Percentiles rank a stretch among this genome's conserved stretches.
These are phyloP conservation scores for Trichoderma gracile DNA, from an alignment of 2,329 filamentous ascomycete species.

Conservation along the genomic window DNA sequence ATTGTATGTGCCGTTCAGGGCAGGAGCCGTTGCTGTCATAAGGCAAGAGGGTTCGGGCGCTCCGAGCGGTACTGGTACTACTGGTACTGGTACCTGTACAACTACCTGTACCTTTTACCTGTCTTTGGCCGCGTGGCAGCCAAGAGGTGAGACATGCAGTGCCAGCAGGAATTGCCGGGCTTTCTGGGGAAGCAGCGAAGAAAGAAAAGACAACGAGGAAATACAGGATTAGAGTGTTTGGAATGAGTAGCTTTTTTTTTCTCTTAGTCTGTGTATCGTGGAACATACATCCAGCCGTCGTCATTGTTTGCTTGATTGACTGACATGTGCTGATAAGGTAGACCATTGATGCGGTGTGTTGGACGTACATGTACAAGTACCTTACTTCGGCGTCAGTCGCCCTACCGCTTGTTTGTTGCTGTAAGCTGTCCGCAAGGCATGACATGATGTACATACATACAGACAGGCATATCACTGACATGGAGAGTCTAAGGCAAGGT, in stretches of 20 bases:
- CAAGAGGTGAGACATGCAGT: slow-evolving; percentile 1
- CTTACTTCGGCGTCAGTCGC: background rate
- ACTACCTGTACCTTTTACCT: too few species aligned
- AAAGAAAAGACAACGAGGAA: background rate
- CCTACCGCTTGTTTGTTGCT: background rate
- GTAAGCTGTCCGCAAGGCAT: too few species aligned
- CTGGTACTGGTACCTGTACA: too few species aligned
- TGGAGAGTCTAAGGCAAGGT: background rate
- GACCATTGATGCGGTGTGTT: background rate
- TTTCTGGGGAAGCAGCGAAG: slow-evolving; percentile 12
- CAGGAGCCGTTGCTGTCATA: too few species aligned
- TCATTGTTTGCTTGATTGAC: background rate
- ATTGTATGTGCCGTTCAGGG: too few species aligned
- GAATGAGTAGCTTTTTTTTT: background rate
- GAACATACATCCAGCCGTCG: background rate
- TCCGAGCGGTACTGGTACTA: too few species aligned
- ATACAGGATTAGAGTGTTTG: background rate
- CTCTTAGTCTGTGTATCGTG: background rate
- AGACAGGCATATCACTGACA: background rate
- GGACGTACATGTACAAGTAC: background rate
- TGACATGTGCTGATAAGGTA: background rate
- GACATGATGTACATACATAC: background rate
- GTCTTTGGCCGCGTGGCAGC: too few species aligned
- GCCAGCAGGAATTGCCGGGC: slow-evolving; percentile 10
- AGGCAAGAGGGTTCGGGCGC: too few species aligned